These are phyloP conservation scores for Clonostachys sp. DNA, from an alignment of 2,329 filamentous ascomycete genomes.

Conservation along the genomic window DNA sequence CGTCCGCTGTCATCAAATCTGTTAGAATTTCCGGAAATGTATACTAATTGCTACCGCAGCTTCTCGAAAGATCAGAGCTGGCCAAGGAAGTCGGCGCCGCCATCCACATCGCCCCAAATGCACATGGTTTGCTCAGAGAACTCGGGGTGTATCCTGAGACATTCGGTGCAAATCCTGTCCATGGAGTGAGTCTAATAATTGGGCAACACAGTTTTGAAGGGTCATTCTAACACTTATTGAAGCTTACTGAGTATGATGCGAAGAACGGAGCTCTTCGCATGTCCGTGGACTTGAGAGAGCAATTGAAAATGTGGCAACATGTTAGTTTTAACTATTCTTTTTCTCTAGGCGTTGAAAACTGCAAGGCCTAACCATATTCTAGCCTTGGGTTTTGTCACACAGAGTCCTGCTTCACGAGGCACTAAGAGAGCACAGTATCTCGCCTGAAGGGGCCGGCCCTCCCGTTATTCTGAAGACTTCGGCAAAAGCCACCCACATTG, in stretches of 20 bases:
- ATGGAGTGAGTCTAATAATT: constrained; percentile 12
- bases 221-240: too few species aligned
- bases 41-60: constrained; percentile 15
- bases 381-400: constrained; percentile 42
- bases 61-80: constrained; percentile 52
- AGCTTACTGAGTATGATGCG: constrained; percentile 28
- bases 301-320: constrained; percentile 38
- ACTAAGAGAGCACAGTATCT: constrained; percentile 37
- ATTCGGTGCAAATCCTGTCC: constrained; percentile 28
- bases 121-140: constrained; percentile 47
- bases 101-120: constrained; percentile 59
- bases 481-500: constrained; percentile 34
- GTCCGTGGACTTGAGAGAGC: constrained; percentile 22
- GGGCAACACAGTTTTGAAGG: neutral
- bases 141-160: constrained; percentile 29
- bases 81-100: constrained; percentile 55
- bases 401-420: constrained; percentile 44
- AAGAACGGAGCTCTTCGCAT: constrained; percentile 25
- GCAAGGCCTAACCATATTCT: neutral
- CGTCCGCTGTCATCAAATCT: constrained; percentile 13
- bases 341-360: neutral
- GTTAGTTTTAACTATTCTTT: constrained; percentile 6
- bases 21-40: constrained; percentile 14
- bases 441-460: constrained; percentile 21
- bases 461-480: constrained; percentile 32